Evolutionary conservation across 495 filamentous ascomycete genomes (phyloP).

Genomic region (Entonaema liquescens): DNA sequence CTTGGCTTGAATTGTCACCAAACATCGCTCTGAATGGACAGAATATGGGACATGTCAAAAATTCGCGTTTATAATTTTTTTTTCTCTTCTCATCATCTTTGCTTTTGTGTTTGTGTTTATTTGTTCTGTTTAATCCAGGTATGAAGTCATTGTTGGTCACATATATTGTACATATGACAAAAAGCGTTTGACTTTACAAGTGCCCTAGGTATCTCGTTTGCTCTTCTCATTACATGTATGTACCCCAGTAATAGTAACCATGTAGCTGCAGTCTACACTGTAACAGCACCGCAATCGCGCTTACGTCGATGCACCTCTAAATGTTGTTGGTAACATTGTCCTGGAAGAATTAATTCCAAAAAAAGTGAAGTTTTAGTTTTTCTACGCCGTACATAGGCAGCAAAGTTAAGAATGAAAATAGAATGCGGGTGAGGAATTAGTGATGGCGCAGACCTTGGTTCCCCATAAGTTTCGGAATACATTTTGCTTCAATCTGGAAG

Average conservation of each 20-base stretch:
- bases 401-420: constrained; percentile 8
- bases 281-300: not conserved
- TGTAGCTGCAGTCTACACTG: not conserved
- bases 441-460: constrained; percentile 19
- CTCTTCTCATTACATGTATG: not conserved
- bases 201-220: constrained; percentile 7
- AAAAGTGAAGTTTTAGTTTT: constrained; percentile 10
- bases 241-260: not conserved
- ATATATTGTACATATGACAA: not conserved
- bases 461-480: constrained; percentile 33
- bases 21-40: constrained; percentile 28
- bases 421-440: constrained; percentile 1
- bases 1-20: constrained; percentile 36
- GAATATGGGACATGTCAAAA: not conserved
- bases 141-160: constrained; percentile 13
- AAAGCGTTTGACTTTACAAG: constrained; percentile 22
- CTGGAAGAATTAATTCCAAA: constrained; percentile 22
- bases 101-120: not conserved
- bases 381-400: constrained; percentile 20
- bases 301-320: not conserved
- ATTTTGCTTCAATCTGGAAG: constrained; percentile 9
- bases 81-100: constrained; percentile 7
- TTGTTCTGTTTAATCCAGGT: not conserved
- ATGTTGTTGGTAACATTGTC: constrained; percentile 20
- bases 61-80: not conserved